Base-by-base conservation (phyloP, 2,329 filamentous ascomycete species). In the Fusarium zealandicum region DNA sequence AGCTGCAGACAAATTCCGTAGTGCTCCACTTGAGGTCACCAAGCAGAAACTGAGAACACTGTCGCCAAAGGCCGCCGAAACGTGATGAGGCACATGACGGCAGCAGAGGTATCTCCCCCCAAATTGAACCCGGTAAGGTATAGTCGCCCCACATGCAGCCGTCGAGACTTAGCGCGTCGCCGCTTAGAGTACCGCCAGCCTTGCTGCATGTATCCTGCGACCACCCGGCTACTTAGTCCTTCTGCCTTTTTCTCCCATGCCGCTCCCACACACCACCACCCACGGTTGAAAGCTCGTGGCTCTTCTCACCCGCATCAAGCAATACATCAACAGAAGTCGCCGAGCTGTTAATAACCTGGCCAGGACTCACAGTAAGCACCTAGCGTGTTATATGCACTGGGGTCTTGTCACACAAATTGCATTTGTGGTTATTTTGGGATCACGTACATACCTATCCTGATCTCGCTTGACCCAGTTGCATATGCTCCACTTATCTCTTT, bases 141-240 rank as follows among this genome's bases (percentile, higher is more conserved):
- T 44, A 56, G 44, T 27, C 27, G 43, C 35, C 47, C 48, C 52
- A 50, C 52, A 39, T 39, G 48, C 43, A 30, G 28, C 28, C 28
- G 10, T 12, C 6, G 28, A 30, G 28, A 30, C 28, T 9, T 13
- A 30, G 28, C 28, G 28, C 28, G 43, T 44, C 44, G 56, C 44
- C 45, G 25, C 45, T 48, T 41, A 14, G 54, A 51, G 57, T 59
- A 59, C 38, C 41, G 40, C 57, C 42, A 64, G 58, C 63, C 63
- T 56, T 65, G 54, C 61, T 51, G 35, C 16, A 60, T 38, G 63
- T 63, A 39, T 40, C 51, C 42, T 54, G 51, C 28, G 31, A 36
- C 16, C 44, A 13, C 16, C 33, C 46, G 37, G 44, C 27, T 63
- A 57, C 62, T 31, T 42, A 27, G 49, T 28, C 25, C 35, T 38